Percentiles rank a stretch among this genome's conserved stretches.
Evolutionary conservation across 805 yeast genomes (phyloP).

Genomic region (Hagleromyces aurorensis): DNA sequence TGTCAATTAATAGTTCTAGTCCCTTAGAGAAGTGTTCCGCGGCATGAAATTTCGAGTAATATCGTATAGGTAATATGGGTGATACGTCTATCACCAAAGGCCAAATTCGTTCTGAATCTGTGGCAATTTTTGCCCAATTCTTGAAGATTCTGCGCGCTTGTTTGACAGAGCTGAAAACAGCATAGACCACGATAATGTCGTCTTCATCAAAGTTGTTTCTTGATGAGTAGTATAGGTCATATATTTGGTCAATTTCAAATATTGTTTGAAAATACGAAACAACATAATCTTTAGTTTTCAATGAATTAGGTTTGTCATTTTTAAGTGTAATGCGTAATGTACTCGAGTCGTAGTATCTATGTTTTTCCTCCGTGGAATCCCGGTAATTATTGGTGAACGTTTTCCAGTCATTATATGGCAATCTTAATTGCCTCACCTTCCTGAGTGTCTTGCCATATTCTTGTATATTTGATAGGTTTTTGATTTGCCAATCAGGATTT

Average conservation of each 20-base stretch:
- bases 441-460: conserved; percentile 23
- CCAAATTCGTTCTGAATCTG: conserved; percentile 1
- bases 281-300: conserved; percentile 4
- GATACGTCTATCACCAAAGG: conserved; percentile 5
- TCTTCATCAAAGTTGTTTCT: conserved; percentile 12
- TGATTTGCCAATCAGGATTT: not conserved
- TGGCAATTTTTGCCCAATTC: conserved; percentile 9
- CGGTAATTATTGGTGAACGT: too few relatives aligned
- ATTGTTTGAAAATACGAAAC: conserved; percentile 1
- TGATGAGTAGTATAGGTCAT: conserved; percentile 16
- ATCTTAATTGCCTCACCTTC: conserved; percentile 22
- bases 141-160: conserved; percentile 7
- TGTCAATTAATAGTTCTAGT: too few relatives aligned
- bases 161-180: conserved; percentile 9
- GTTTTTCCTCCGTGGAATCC: conserved; percentile 3
- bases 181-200: conserved; percentile 13
- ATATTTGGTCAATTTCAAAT: conserved; percentile 4
- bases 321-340: conserved; percentile 16
- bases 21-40: too few relatives aligned
- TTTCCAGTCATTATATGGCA: conserved; percentile 25
- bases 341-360: conserved; percentile 10
- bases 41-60: too few relatives aligned
- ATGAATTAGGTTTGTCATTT: conserved; percentile 2
- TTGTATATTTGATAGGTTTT: conserved; percentile 12
- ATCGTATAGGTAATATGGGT: conserved; percentile 8